Evolutionary conservation across 1,139 yeast genomes (phyloP).

Genomic region (Ogataea hybrid): DNA sequence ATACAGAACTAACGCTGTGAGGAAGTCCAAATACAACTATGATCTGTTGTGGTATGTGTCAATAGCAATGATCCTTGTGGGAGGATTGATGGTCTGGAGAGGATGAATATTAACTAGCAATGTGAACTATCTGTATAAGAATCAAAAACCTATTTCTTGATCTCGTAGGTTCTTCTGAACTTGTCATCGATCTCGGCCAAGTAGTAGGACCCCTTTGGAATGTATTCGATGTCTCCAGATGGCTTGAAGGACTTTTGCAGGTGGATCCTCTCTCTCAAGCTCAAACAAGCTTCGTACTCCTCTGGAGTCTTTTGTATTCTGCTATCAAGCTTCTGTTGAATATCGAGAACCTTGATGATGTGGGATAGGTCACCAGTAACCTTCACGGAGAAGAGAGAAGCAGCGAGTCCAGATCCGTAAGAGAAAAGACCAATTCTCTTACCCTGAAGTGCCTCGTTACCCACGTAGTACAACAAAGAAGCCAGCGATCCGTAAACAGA

Average conservation of each 20-base stretch:
- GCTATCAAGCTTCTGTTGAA: conserved; percentile 65
- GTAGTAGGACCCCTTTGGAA: conserved; percentile 80
- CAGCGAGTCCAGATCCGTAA: conserved; percentile 97
- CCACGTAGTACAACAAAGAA: conserved; percentile 75
- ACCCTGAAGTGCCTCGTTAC: conserved; percentile 67
- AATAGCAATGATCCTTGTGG: conserved; percentile 38
- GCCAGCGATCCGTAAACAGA: conserved; percentile 87
- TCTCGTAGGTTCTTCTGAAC: conserved; percentile 75
- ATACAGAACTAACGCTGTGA: conserved; percentile 72
- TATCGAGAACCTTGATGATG: conserved; percentile 64
- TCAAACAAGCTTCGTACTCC: conserved; percentile 79
- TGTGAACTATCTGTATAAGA: conserved; percentile 1
- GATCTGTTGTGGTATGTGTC: conserved; percentile 54
- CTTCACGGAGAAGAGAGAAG: conserved; percentile 77
- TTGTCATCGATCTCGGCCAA: conserved; percentile 82
- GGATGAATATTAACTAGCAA: conserved; percentile 12
- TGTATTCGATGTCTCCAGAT: conserved; percentile 68
- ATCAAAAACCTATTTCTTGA: conserved; percentile 25
- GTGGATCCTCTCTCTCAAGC: conserved; percentile 85
- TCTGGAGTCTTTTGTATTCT: conserved; percentile 72
- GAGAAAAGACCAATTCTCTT: conserved; percentile 93
- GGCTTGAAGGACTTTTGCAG: conserved; percentile 79
- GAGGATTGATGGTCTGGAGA: conserved; percentile 32
- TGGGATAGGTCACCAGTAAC: conserved; percentile 79
- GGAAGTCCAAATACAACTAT: conserved; percentile 42